Evolutionary conservation across 2,329 filamentous ascomycete species (phyloP), one percentile per base, ranked within the genome.

Genomic region (Monosporascus ibericus): DNA sequence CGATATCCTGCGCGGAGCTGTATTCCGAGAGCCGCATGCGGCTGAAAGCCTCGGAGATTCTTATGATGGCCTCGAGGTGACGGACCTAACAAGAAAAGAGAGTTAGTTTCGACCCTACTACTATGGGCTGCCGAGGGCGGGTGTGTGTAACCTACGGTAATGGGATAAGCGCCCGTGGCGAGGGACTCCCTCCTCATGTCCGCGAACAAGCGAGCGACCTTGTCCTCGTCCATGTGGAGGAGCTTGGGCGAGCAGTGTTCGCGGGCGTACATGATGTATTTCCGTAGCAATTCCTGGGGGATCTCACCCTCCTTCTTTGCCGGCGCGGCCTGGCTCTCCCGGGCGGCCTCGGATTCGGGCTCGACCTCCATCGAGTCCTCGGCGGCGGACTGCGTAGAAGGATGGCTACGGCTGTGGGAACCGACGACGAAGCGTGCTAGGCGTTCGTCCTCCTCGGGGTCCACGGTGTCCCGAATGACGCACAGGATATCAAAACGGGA

Each of bases 1-100:
- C 94, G 62, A 99, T 96, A 66, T 99, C 94, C 54, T 88, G 82
- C 2, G 88, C 75, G 6, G 87, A 87, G 71, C 92, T 96, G 75
- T 96, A 97, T 60, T 99, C 94, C 0, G 89, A 94, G n/a, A 99
- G 78, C 15, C 94, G 87, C 94, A 99, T 99, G 66, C 95, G 92
- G 72, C 89, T 95, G 74, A 99, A 99, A 0, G 92, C 76, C 70
- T 99, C 94, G 52, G 86, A 86, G 65, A 95, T 95, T 66, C 94
- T 90, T 75, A 99, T 95, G 65, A 97, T 96, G 57, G 92, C 92
- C 79, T 99, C 94, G 36, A 99, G 78, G 75, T 99, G 94, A 76
- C 94, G 92, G 59, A 96, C 90, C 91, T 96, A 51, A 48, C 44
- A 18, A 40, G 44, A 30, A 50, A 56, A 65, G 49, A 68, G 62